Conservation (phyloP, 768 basidiomycete genomes). For the Phylloporus scabripes region DNA sequence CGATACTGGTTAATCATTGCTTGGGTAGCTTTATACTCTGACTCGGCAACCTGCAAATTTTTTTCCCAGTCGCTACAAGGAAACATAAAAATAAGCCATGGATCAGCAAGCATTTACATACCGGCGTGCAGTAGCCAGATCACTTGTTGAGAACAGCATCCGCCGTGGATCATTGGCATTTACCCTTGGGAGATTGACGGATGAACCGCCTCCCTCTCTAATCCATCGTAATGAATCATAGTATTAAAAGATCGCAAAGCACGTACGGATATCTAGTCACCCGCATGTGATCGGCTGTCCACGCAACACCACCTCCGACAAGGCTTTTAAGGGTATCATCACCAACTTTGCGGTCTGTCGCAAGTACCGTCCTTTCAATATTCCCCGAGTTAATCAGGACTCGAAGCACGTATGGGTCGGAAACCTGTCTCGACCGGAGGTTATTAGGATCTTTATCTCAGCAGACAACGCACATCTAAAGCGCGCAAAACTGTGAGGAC, state of each 20-base stretch:
- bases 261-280: constrained; percentile 64
- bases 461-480: constrained; percentile 52
- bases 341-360: constrained; percentile 56
- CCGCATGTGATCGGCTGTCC: constrained; percentile 56
- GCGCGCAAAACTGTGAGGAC: constrained; percentile 76
- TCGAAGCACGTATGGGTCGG: constrained; percentile 68
- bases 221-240: background rate
- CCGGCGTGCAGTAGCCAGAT: constrained; percentile 45
- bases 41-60: constrained; percentile 36
- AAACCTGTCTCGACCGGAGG: constrained; percentile 45
- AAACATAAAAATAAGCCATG: background rate
- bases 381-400: constrained; percentile 68
- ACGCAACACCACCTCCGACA: constrained; percentile 50
- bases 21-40: constrained; percentile 29
- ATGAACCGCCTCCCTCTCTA: constrained; percentile 67
- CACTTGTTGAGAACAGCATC: constrained; percentile 49
- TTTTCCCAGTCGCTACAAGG: constrained; percentile 43
- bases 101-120: constrained; percentile 24
- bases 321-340: constrained; percentile 45
- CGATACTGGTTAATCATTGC: constrained; percentile 26
- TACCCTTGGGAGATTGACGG: constrained; percentile 35
- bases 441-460: background rate
- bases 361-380: constrained; percentile 72
- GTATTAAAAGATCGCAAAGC: background rate
- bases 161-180: constrained; percentile 33